Percentiles rank a stretch among this genome's conserved stretches.
phyloP scores from a whole-genome alignment of 208 protist genomes.

The Leishmania major region DNA sequence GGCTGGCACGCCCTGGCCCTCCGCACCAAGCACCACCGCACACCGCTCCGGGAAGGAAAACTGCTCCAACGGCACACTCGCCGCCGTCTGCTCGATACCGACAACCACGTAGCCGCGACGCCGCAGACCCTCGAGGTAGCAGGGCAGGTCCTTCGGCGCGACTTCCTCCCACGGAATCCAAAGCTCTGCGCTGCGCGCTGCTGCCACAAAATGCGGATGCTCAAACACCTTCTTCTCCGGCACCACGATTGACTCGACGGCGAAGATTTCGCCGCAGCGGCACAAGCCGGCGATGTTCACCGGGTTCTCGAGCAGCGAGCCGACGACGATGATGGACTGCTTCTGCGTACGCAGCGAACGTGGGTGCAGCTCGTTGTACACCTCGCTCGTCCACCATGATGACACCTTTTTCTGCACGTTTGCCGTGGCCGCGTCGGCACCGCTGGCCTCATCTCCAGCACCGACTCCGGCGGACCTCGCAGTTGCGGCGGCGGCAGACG shows the following conservation, averaged over 20 bases:
- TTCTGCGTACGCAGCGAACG: constrained; percentile 47
- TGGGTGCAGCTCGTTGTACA: constrained; percentile 91
- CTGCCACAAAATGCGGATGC: constrained; percentile 89
- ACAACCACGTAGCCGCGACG: constrained; percentile 84
- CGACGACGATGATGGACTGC: constrained; percentile 84
- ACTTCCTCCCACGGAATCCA: constrained; percentile 90
- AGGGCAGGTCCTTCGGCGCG: constrained; percentile 43
- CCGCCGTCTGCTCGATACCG: constrained; percentile 91
- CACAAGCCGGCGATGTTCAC: constrained; percentile 91
- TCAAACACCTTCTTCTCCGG: constrained; percentile 77
- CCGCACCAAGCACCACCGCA: constrained; percentile 84
- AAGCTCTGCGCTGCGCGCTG: constrained; percentile 85
- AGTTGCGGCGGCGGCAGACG: not conserved
- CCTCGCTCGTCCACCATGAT: constrained; percentile 87
- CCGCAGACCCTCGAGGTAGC: constrained; percentile 66
- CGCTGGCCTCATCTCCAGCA: constrained; percentile 5
- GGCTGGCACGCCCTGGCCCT: constrained; percentile 90
- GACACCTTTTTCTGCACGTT: constrained; percentile 90
- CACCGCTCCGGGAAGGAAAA: constrained; percentile 72
- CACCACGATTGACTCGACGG: constrained; percentile 78
- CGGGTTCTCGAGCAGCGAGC: constrained; percentile 85
- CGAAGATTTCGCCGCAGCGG: constrained; percentile 91
- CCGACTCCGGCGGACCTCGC: not conserved
- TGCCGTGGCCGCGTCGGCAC: constrained; percentile 16
- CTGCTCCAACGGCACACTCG: constrained; percentile 71